Evolutionary conservation across 129 eudicot species (phyloP), one percentile per base, ranked within the genome.

Genomic region (Flaveria linearis): DNA sequence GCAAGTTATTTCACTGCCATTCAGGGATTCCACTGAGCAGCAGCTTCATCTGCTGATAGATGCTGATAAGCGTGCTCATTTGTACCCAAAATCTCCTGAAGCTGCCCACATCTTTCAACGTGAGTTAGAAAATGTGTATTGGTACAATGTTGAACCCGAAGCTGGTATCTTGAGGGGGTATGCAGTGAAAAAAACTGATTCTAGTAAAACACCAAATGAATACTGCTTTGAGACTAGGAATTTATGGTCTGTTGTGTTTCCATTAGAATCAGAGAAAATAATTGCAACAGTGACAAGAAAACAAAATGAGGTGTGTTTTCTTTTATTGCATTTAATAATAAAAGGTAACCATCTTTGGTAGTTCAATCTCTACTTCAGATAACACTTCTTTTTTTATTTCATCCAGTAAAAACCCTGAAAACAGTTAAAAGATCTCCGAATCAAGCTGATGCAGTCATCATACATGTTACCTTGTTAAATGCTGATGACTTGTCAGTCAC

Each of bases 241-340:
- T 74, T 70, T 95, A 26, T 95, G 99, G 99, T 89, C 99, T n/a
- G 80, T 95, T 81, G 90, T 95, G 42, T 88, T 95, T 51, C 99
- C 99, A 7, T 72, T 88, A 0, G 99, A 91, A 30, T 84, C 97
- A 9, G 99, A 95, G 84, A 95, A 85, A 90, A 95, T 95, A 58
- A 84, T 87, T 58, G 86, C 92, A 43, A 82, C 97, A 47, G 87
- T 86, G 52, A 76, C 92, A 4, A 89, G 97, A 72, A 91, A 85
- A 78, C 73, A 72, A 47, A 95, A 86, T 45, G 99, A 95, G 96
- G 99, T 95, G 76, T 49, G 75, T 17, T 60, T 71, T 68, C 66
- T 15, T 18, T 77, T 68, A 43, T 76, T 9, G 15, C 43, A 60
- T 12, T 12, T 23, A 60, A 3, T 1, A 10, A 60, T 56, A 18